A percentile compares a stretch with the other conserved stretches of the same genome.
Evolutionary conservation across 1,284 basidiomycete genomes (phyloP).

Genomic region (Ustilago bromivora): DNA sequence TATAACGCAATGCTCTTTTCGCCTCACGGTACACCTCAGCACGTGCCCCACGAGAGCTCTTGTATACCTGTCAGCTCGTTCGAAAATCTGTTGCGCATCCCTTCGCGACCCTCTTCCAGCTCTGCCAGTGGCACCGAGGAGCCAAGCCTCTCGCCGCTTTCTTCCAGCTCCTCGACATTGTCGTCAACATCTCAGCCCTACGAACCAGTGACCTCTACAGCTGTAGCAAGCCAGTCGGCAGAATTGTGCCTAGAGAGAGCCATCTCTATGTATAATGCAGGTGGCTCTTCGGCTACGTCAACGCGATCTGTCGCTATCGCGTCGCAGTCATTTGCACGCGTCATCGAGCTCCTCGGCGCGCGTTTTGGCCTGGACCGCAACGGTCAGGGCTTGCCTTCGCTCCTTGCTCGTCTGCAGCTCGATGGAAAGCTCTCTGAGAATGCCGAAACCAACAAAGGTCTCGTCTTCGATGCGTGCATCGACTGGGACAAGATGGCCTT

Average conservation of each 20-base stretch:
- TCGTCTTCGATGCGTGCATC: conserved; percentile 37
- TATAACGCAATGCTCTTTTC: background rate
- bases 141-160: background rate
- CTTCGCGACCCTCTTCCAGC: conserved; percentile 5
- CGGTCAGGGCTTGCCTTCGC: conserved; percentile 8
- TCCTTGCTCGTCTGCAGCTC: conserved; percentile 35
- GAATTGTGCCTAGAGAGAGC: conserved; percentile 15
- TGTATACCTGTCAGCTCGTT: conserved; percentile 8
- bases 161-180: conserved; percentile 1
- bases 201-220: background rate
- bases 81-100: conserved; percentile 23
- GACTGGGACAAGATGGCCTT: conserved; percentile 29
- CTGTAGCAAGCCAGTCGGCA: conserved; percentile 1
- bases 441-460: conserved; percentile 21
- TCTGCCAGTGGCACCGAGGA: conserved; percentile 6
- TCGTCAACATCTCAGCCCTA: background rate
- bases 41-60: background rate
- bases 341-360: conserved; percentile 16
- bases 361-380: conserved; percentile 14
- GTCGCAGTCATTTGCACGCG: conserved; percentile 26
- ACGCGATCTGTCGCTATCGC: conserved; percentile 12
- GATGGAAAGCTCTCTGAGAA: background rate
- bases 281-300: background rate
- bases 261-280: conserved; percentile 5
- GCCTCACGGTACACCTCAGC: background rate